Percentiles rank a stretch among this genome's conserved stretches.
Evolutionary conservation across 2,329 filamentous ascomycete species (phyloP).

Genomic region (Diaporthe helianthi): DNA sequence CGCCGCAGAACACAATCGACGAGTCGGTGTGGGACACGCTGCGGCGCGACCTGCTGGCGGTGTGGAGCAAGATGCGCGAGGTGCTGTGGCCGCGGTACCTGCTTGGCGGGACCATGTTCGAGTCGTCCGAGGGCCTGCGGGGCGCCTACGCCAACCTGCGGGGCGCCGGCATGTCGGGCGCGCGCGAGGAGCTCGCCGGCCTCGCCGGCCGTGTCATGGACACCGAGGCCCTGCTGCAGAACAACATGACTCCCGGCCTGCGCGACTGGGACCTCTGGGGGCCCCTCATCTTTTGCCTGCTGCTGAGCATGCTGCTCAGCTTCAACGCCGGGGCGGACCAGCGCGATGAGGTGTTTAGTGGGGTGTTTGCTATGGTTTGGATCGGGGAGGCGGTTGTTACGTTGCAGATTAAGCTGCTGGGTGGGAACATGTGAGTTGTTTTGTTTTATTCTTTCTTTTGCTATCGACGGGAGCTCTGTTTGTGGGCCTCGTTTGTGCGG

Average conservation of each 20-base stretch:
- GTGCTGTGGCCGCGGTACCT: slow-evolving; percentile 96
- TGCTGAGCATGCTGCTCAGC: slow-evolving; percentile 87
- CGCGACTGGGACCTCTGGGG: slow-evolving; percentile 99
- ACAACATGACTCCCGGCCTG: slow-evolving; percentile 85
- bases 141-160: slow-evolving; percentile 69
- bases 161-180: slow-evolving; percentile 64
- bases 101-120: slow-evolving; percentile 73
- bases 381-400: slow-evolving; percentile 96
- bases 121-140: slow-evolving; percentile 59
- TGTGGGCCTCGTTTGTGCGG: neutral
- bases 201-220: slow-evolving; percentile 69
- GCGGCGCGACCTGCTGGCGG: slow-evolving; percentile 85
- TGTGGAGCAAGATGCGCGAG: slow-evolving; percentile 98
- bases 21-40: slow-evolving; percentile 98
- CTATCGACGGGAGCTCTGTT: no score
- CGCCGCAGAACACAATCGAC: slow-evolving; percentile 92
- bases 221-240: slow-evolving; percentile 67
- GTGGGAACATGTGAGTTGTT: slow-evolving; percentile 86
- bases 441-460: neutral
- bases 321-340: slow-evolving; percentile 81
- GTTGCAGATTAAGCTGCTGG: slow-evolving; percentile 95
- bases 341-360: slow-evolving; percentile 89
- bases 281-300: slow-evolving; percentile 89
- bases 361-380: slow-evolving; percentile 97
- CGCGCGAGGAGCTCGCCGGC: slow-evolving; percentile 67